A percentile compares a stretch with the other conserved stretches of the same genome.
phyloP scores from a whole-genome alignment of 352 stramenopile genomes.

The Elongisporangium undulatum region DNA sequence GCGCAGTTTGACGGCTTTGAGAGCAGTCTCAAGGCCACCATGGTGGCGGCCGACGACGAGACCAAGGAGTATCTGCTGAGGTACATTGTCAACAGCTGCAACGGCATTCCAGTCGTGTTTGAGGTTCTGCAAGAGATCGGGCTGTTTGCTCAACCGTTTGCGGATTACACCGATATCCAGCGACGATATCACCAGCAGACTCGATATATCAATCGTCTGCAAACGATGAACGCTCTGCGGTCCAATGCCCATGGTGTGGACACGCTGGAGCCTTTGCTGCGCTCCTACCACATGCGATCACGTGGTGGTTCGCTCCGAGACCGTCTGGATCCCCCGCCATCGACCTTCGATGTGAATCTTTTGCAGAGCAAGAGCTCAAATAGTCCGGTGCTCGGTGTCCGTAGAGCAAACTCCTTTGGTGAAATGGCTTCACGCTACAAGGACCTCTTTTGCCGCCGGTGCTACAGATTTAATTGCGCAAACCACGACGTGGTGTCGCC shows the following conservation, averaged over 20 bases:
- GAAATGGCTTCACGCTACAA: conserved; percentile 35
- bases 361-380: conserved; percentile 6
- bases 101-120: conserved; percentile 37
- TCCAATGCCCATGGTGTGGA: neutral
- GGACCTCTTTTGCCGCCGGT: conserved; percentile 71
- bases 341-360: conserved; percentile 24
- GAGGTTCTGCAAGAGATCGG: conserved; percentile 38
- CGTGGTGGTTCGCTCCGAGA: conserved; percentile 15
- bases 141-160: conserved; percentile 45
- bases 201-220: neutral
- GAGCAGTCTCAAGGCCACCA: conserved; percentile 20
- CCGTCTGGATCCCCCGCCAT: conserved; percentile 24
- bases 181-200: conserved; percentile 8
- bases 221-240: neutral
- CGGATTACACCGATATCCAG: conserved; percentile 53
- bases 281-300: neutral
- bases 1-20: conserved; percentile 32
- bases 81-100: conserved; percentile 36
- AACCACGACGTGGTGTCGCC: conserved; percentile 62
- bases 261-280: neutral
- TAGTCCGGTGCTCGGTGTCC: conserved; percentile 6
- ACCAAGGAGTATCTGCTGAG: conserved; percentile 59
- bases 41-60: conserved; percentile 61
- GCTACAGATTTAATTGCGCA: conserved; percentile 70
- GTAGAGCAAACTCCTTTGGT: conserved; percentile 1